phyloP scores from a whole-genome alignment of 768 basidiomycete species.

The Crassisporium funariophilum region DNA sequence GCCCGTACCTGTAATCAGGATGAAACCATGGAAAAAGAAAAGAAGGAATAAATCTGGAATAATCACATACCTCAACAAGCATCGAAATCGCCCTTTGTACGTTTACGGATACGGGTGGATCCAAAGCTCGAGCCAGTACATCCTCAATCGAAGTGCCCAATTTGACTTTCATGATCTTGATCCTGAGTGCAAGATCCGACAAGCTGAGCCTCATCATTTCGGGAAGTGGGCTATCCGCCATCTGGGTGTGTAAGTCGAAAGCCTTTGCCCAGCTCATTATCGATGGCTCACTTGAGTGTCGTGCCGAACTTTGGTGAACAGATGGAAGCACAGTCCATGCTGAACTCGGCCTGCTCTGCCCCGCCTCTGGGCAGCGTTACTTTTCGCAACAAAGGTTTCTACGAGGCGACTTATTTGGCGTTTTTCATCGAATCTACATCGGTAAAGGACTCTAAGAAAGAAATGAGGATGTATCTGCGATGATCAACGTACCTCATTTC shows the following conservation, averaged over 20 bases:
- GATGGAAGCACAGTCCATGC: constrained; percentile 88
- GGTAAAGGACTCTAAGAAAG: constrained; percentile 5
- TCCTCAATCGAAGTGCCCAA: constrained; percentile 87
- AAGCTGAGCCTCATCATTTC: constrained; percentile 95
- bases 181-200: constrained; percentile 87
- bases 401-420: constrained; percentile 90
- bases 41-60: background rate
- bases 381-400: constrained; percentile 89
- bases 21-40: constrained; percentile 3
- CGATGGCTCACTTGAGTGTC: constrained; percentile 65
- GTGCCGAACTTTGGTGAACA: constrained; percentile 87
- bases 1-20: constrained; percentile 75
- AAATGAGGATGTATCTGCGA: background rate
- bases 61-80: constrained; percentile 74
- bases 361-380: constrained; percentile 87
- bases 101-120: constrained; percentile 85
- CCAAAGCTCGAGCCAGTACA: constrained; percentile 82
- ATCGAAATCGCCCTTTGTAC: constrained; percentile 88
- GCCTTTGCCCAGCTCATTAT: background rate
- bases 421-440: constrained; percentile 98
- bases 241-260: constrained; percentile 41
- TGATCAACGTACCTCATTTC: constrained; percentile 75
- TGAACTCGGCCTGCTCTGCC: constrained; percentile 93
- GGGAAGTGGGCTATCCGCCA: constrained; percentile 88
- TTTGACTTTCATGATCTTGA: constrained; percentile 92